Evolutionary conservation across 2,329 filamentous ascomycete species (phyloP), one percentile per base, ranked within the genome.

Genomic region (Cercospora brassicicola): DNA sequence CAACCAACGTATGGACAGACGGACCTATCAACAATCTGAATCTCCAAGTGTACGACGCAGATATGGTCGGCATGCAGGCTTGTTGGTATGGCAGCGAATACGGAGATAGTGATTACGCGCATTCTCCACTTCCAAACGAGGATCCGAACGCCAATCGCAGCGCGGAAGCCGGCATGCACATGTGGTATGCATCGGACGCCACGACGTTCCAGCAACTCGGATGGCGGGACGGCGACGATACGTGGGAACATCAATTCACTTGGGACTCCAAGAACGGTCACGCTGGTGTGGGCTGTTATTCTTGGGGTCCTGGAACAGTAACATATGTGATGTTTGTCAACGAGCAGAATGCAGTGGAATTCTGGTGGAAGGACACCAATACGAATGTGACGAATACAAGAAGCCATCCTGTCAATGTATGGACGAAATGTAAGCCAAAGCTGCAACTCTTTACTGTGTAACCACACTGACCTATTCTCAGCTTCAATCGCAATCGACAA

Each of bases 281-380:
- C 62, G 82, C 79, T 2, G 81, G 82, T 15, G 61, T 60, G 8
- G 66, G 62, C 4, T 68, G 66, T 28, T 68, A 68, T 45, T 62
- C 55, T 51, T 68, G 66, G 66, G 66, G 66, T 4, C 66, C 66
- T 18, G 75, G 78, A 6, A 79, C 76, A 2, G 77, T 77, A 0
- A 79, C 79, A 8, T 83, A 84, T 68, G 77, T 80, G 18, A 82
- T 83, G 80, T 76, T 83, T 65, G 78, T 81, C 13, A 81, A 81
- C 65, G 65, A 75, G 11, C 39, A 79, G 4, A 79, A 81, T 67
- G 74, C 76, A 3, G 76, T 80, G 1, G 79, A 82, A 59, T 76
- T 83, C 33, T 82, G 76, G 71, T 83, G 82, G 82, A 82, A 80
- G 70, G 81, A 84, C 64, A 79, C 79, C 2, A 79, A 82, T 67